phyloP scores from a whole-genome alignment of 306 rosid species.

The Quercus rubra region DNA sequence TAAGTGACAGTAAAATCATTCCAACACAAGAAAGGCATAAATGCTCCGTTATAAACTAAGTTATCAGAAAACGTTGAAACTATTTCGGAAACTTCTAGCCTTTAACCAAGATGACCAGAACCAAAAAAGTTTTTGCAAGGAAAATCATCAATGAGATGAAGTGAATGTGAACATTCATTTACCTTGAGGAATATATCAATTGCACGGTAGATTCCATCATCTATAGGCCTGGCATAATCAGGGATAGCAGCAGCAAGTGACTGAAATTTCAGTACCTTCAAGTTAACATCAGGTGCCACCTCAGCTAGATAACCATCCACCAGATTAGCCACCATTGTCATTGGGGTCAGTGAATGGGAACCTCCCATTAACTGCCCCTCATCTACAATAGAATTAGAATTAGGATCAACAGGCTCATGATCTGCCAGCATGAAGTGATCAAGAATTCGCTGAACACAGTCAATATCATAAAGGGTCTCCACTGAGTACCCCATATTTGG shows the following conservation, averaged over 20 bases:
- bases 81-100: not conserved
- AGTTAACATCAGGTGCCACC: constrained; percentile 83
- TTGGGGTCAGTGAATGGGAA: constrained; percentile 44
- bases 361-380: constrained; percentile 47
- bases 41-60: constrained; percentile 1
- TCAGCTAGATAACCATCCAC: constrained; percentile 84
- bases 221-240: constrained; percentile 67
- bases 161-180: not conserved
- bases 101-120: not conserved
- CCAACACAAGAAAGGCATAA: not conserved
- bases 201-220: constrained; percentile 86
- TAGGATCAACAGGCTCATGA: constrained; percentile 37
- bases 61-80: not conserved
- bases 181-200: constrained; percentile 90
- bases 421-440: constrained; percentile 71
- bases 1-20: not conserved
- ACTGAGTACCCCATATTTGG: constrained; percentile 72
- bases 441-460: constrained; percentile 83
- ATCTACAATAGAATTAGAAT: constrained; percentile 43
- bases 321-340: constrained; percentile 70
- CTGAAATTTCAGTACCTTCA: constrained; percentile 66
- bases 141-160: not conserved
- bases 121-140: not conserved
- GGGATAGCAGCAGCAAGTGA: constrained; percentile 78
- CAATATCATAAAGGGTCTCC: constrained; percentile 84